These are phyloP conservation scores for Penicillium concentricum DNA, from an alignment of 2,329 filamentous ascomycete species.

Conservation along the genomic window DNA sequence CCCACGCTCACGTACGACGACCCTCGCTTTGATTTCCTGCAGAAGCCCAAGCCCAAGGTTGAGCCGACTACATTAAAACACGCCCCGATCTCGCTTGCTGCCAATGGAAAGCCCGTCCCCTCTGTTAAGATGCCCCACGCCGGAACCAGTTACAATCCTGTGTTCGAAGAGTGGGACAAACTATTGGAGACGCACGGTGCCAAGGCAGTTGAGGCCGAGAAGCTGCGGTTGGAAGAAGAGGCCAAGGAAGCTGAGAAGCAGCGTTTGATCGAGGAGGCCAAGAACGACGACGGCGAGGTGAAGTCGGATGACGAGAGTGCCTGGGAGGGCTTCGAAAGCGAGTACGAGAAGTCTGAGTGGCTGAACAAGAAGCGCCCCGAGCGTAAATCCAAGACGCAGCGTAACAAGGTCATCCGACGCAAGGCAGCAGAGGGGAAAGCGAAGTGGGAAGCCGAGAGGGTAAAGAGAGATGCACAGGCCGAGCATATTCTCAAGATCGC, in stretches of 20 bases:
- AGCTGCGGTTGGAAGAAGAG: constrained; percentile 66
- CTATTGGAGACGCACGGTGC: constrained; percentile 72
- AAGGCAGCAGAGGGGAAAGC: constrained; percentile 80
- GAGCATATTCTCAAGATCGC: constrained; percentile 70
- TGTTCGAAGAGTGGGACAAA: constrained; percentile 79
- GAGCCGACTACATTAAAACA: constrained; percentile 73
- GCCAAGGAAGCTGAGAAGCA: constrained; percentile 65
- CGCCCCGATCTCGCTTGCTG: constrained; percentile 77
- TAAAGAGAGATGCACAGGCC: constrained; percentile 69
- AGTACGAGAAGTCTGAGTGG: constrained; percentile 65
- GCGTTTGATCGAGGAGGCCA: constrained; percentile 70
- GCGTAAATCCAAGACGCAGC: constrained; percentile 80
- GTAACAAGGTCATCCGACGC: constrained; percentile 82
- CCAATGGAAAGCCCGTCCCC: constrained; percentile 74
- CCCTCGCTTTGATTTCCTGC: constrained; percentile 63
- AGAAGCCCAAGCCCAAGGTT: constrained; percentile 64
- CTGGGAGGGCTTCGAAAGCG: constrained; percentile 88
- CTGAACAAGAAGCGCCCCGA: constrained; percentile 72
- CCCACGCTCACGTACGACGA: constrained; percentile 46
- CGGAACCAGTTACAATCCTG: constrained; percentile 89
- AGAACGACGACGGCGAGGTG: constrained; percentile 71
- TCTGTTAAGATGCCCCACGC: constrained; percentile 76
- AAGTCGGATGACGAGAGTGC: constrained; percentile 85
- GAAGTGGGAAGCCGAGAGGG: constrained; percentile 73
- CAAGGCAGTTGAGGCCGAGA: constrained; percentile 76